Evolutionary conservation across 139 green algal species (phyloP).

Genomic region (Nannochloris sp.): DNA sequence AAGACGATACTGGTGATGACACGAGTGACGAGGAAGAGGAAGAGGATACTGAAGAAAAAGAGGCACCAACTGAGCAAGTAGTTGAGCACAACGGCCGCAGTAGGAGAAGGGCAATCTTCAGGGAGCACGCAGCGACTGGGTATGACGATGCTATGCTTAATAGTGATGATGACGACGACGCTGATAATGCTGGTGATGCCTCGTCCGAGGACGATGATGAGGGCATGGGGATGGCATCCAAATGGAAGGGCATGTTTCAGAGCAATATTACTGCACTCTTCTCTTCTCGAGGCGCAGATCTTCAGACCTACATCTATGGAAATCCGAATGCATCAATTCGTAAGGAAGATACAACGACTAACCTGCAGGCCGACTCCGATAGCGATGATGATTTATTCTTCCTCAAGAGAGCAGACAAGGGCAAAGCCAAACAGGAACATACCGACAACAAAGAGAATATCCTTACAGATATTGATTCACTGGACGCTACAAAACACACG

Average conservation of each 20-base stretch:
- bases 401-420: conserved; percentile 29
- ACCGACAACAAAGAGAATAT: background rate
- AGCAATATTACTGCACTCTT: conserved; percentile 36
- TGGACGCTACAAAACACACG: conserved; percentile 20
- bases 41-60: conserved; percentile 26
- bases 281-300: conserved; percentile 26
- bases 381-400: conserved; percentile 42
- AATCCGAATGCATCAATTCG: conserved; percentile 4
- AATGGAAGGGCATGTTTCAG: conserved; percentile 53
- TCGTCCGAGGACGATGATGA: conserved; percentile 21
- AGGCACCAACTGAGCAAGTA: conserved; percentile 8
- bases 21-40: conserved; percentile 14
- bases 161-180: conserved; percentile 21
- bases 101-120: conserved; percentile 29
- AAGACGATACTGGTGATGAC: conserved; percentile 4
- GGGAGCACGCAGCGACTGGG: conserved; percentile 9
- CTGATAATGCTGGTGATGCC: conserved; percentile 13
- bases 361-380: conserved; percentile 8
- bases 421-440: conserved; percentile 7
- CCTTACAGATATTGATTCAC: conserved; percentile 5
- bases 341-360: background rate
- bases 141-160: background rate
- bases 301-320: conserved; percentile 50
- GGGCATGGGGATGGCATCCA: conserved; percentile 31
- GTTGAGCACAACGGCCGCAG: conserved; percentile 21